These are phyloP conservation scores for Castanea mollissima DNA, from an alignment of 306 rosid species.

Conservation along the genomic window DNA sequence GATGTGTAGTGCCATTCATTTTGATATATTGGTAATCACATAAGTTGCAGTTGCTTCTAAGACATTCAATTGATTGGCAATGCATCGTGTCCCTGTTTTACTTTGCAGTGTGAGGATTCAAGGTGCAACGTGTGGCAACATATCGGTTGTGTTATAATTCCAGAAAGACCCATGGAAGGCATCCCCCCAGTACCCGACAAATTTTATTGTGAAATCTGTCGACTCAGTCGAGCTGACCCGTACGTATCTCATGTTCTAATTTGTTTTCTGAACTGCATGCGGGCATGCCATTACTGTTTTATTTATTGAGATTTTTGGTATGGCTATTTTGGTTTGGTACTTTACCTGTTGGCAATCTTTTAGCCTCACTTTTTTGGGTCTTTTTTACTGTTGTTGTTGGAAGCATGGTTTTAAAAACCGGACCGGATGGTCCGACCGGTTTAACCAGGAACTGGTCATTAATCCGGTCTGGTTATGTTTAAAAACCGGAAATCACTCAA, in stretches of 20 bases:
- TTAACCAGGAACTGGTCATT: no score
- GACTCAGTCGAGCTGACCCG: slow-evolving; percentile 98
- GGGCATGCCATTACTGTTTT: slow-evolving; percentile 4
- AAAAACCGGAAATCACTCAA: no score
- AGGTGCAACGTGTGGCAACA: slow-evolving; percentile 95
- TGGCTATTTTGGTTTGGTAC: neutral
- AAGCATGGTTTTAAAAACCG: no score
- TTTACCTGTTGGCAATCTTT: no score
- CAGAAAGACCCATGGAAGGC: slow-evolving; percentile 86
- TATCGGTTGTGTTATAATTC: slow-evolving; percentile 77
- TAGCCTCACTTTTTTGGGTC: no score
- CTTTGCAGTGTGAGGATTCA: slow-evolving; percentile 86
- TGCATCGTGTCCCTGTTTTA: slow-evolving; percentile 2
- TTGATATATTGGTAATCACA: neutral
- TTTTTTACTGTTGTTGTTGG: no score
- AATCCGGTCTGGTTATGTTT: no score
- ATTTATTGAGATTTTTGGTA: neutral
- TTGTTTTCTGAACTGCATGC: slow-evolving; percentile 5
- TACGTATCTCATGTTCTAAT: slow-evolving; percentile 42
- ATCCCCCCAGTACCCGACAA: slow-evolving; percentile 60
- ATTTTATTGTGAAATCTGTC: slow-evolving; percentile 88
- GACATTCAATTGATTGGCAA: slow-evolving; percentile 9
- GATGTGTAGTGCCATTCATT: neutral
- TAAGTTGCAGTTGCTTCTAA: neutral
- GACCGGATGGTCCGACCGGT: no score